phyloP scores from a whole-genome alignment of 2,329 filamentous ascomycete genomes.

The Colletotrichum gigasporum region DNA sequence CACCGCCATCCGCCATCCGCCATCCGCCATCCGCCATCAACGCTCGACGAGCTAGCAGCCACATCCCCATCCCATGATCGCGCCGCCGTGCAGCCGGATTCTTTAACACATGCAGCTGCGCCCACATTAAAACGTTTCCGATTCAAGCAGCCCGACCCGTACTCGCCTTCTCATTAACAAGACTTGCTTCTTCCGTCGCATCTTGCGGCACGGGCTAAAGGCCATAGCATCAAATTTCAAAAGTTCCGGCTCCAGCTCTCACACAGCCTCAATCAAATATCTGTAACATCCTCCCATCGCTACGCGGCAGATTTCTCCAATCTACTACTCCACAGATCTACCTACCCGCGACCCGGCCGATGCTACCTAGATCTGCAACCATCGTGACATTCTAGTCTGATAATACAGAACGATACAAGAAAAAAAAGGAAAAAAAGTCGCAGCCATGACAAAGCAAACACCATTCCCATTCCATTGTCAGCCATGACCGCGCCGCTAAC shows the following conservation, averaged over 20 bases:
- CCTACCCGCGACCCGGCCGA: neutral
- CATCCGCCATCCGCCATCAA: neutral
- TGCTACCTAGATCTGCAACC: neutral
- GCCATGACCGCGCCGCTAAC: neutral
- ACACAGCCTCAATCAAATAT: constrained; percentile 20
- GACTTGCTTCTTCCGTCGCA: neutral
- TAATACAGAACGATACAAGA: neutral
- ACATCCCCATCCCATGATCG: constrained; percentile 11
- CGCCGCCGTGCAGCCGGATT: too few relatives aligned
- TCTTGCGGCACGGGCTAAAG: neutral
- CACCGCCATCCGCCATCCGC: neutral
- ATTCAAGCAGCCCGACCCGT: neutral
- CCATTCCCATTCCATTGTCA: too few relatives aligned
- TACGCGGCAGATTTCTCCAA: constrained; percentile 8
- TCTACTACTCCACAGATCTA: neutral
- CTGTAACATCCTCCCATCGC: constrained; percentile 22
- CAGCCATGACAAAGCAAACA: constrained; percentile 19
- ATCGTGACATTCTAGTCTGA: neutral
- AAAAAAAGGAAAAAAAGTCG: neutral
- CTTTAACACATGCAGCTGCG: neutral
- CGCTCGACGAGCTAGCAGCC: neutral
- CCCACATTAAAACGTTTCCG: neutral
- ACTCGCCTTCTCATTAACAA: neutral
- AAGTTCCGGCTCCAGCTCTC: neutral
- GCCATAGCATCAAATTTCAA: neutral